Evolutionary conservation across 2,329 filamentous ascomycete species (phyloP).

Genomic region (Claviceps sp.): DNA sequence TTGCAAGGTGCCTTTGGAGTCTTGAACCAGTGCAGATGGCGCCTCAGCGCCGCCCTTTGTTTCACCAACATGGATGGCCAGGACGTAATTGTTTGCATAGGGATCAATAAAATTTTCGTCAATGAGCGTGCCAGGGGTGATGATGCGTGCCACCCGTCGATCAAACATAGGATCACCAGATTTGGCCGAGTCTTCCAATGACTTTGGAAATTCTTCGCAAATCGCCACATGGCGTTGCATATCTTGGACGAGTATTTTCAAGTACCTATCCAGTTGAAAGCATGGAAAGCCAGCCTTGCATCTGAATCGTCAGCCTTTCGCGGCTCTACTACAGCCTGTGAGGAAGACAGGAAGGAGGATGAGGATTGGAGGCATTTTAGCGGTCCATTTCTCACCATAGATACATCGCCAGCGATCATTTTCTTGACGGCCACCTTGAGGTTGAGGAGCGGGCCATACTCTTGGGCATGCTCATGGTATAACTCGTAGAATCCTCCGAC

Average conservation of each 20-base stretch:
- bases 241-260: conserved; percentile 88
- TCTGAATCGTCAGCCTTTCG: not conserved
- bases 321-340: not conserved
- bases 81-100: conserved; percentile 82
- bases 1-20: conserved; percentile 3
- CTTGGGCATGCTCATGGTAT: conserved; percentile 90
- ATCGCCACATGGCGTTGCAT: conserved; percentile 84
- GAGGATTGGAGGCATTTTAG: not conserved
- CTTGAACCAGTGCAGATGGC: not conserved
- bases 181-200: conserved; percentile 54
- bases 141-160: conserved; percentile 69
- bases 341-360: not conserved
- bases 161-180: conserved; percentile 72
- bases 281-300: conserved; percentile 77
- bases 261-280: conserved; percentile 80
- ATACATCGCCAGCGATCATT: conserved; percentile 62
- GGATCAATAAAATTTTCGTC: conserved; percentile 97
- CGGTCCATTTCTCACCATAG: conserved; percentile 52
- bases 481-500: conserved; percentile 96
- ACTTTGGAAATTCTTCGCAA: conserved; percentile 80
- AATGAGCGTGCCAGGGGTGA: conserved; percentile 90
- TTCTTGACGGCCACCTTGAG: conserved; percentile 75
- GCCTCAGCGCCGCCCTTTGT: not conserved
- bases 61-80: conserved; percentile 54
- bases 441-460: conserved; percentile 74